Evolutionary conservation across 768 basidiomycete species (phyloP), one percentile per base, ranked within the genome.

Genomic region (Leccinum barrowsii): DNA sequence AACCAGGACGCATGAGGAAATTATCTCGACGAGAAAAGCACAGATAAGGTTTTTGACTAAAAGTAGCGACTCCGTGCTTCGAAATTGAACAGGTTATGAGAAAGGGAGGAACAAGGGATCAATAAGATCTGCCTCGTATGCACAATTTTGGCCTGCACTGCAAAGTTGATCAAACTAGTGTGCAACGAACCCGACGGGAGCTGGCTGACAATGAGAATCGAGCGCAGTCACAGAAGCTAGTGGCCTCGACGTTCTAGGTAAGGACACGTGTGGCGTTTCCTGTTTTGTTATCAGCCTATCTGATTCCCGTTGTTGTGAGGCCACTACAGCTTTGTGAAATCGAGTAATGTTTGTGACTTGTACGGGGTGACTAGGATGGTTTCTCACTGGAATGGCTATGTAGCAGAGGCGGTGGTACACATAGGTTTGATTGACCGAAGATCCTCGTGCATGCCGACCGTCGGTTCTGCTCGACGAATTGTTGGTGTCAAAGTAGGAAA

Each of bases 31-130:
- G 60, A 26, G 68, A 28, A 65, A 63, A 57, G 51, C 52, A 24
- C 60, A 59, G 57, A 68, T 68, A 68, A 65, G 63, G 68, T 68
- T 68, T 68, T 68, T 65, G 53, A 40, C 68, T 68, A 68, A 68
- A 67, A 50, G 60, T 47, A 58, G 65, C 60, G 55, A 56, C 24
- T 52, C 59, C 64, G 63, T 59, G 60, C 63, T 68, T 68, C 65
- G 55, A 58, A 56, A 63, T 65, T 57, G 59, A 66, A 70, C 67
- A 28, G 51, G 47, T 60, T 57, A 52, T 59, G 55, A 63, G 57
- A 50, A 50, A 54, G 28, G 53, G 50, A 52, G 44, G 50, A 52
- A 57, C 55, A 54, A 59, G 57, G 57, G 17, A 48, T 54, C 63
- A 65, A 63, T 52, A 61, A 64, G 68, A 70, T 65, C 60, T 65